Base-by-base conservation (phyloP, 2,329 filamentous ascomycete species). In the Fusarium sp. region DNA sequence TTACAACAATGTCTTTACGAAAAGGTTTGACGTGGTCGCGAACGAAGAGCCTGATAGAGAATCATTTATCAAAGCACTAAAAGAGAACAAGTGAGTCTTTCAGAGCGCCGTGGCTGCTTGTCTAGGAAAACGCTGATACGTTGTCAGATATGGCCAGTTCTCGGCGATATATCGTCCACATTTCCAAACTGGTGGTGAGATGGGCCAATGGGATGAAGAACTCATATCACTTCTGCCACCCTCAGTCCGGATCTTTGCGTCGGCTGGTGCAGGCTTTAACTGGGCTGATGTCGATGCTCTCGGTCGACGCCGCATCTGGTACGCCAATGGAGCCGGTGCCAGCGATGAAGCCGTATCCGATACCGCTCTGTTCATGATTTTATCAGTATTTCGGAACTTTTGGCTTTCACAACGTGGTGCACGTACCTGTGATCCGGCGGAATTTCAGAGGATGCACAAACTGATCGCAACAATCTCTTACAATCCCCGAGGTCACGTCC, bases 141-240 rank as follows among this genome's bases (percentile, higher is more conserved):
- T 2, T 2, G 18, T 1, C 4, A 75, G 75, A 64, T 77, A 77
- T 70, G 75, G 75, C 3, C 64, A 77, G 7, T 77, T 77, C 63
- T 75, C 79, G 5, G 87, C 86, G 46, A 83, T 85, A 71, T 88
- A 88, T 74, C 84, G 89, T 6, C 89, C 89, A 0, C 89, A 89
- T 72, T 91, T 87, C 83, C 86, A 88, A 53, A 89, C 87, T 0
- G 89, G 89, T n/a, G 88, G 88, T 8, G 89, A 91, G 75, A 91
- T 91, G 89, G 87, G 87, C 35, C 86, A 84, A 19, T 91, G 89
- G 88, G 86, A 91, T 72, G 77, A 83, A 38, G 88, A 90, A 73
- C 80, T 91, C 5, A 89, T 91, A 47, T 71, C 77, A 0, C 80
- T 88, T 8, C 80, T 92, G 1, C 90, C 90, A 0, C 21, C 78